Evolutionary conservation across 2,329 filamentous ascomycete species (phyloP).

Genomic region (Eurotiales sp.): DNA sequence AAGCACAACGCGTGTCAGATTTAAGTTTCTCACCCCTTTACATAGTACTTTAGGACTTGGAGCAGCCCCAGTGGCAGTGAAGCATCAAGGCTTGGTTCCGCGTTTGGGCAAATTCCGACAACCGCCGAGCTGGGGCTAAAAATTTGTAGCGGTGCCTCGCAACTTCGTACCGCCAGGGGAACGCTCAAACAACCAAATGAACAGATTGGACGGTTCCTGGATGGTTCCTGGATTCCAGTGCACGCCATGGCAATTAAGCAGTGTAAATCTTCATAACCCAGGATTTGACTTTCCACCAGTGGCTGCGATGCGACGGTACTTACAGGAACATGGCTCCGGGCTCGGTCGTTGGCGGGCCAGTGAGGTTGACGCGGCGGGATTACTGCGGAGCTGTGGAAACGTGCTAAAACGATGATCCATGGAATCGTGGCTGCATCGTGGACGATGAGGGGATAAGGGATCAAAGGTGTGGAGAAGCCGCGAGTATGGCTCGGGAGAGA

Average conservation of each 20-base stretch:
- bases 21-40: too few relatives aligned
- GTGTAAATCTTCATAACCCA: background rate
- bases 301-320: too few relatives aligned
- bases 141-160: background rate
- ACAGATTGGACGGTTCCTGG: too few relatives aligned
- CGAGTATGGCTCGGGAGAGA: background rate
- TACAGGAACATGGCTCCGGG: too few relatives aligned
- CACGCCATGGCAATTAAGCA: background rate
- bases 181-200: too few relatives aligned
- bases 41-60: too few relatives aligned
- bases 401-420: background rate
- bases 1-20: too few relatives aligned
- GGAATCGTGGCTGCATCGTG: background rate
- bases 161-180: too few relatives aligned
- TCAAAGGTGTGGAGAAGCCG: background rate
- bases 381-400: background rate
- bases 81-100: background rate
- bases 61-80: too few relatives aligned
- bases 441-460: too few relatives aligned
- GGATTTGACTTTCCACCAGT: too few relatives aligned
- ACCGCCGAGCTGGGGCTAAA: background rate
- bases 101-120: background rate
- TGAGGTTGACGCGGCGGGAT: background rate
- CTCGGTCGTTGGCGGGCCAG: too few relatives aligned
- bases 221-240: background rate